These are phyloP conservation scores for Farysia itapuensis DNA, from an alignment of 1,284 basidiomycete genomes.

Conservation along the genomic window DNA sequence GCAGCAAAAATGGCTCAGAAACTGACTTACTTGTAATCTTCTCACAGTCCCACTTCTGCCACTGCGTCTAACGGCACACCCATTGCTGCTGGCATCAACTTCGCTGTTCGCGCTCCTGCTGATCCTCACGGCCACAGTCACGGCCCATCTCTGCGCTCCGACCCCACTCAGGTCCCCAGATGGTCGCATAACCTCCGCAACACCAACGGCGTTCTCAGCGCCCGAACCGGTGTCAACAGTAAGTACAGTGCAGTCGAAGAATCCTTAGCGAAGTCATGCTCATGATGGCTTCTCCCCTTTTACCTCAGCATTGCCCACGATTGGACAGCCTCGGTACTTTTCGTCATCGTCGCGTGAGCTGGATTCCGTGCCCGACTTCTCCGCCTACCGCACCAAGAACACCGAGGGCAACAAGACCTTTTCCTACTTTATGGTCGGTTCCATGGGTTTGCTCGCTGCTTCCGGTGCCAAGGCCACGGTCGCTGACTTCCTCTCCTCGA, in stretches of 20 bases:
- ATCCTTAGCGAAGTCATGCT: not conserved
- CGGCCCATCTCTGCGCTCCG: conserved; percentile 41
- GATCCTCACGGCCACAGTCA: conserved; percentile 46
- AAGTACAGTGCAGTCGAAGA: conserved; percentile 16
- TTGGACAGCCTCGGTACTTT: conserved; percentile 46
- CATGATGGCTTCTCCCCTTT: not conserved
- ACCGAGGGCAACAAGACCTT: conserved; percentile 77
- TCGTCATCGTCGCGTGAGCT: conserved; percentile 48
- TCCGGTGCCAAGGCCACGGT: conserved; percentile 91
- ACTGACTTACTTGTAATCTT: conserved; percentile 16
- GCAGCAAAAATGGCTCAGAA: not conserved
- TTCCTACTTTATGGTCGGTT: conserved; percentile 96
- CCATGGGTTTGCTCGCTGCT: conserved; percentile 89
- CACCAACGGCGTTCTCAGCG: conserved; percentile 38
- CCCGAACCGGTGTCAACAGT: conserved; percentile 43
- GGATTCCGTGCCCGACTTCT: conserved; percentile 81
- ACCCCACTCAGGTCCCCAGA: conserved; percentile 39
- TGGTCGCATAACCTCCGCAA: conserved; percentile 34
- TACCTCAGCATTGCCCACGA: conserved; percentile 28
- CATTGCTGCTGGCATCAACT: conserved; percentile 45
- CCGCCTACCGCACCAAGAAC: conserved; percentile 73
- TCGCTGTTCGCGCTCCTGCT: conserved; percentile 45
- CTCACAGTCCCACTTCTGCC: conserved; percentile 39
- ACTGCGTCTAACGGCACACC: conserved; percentile 44
- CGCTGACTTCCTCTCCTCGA: conserved; percentile 90